Evolutionary conservation across 345 rosid genomes (phyloP).

Genomic region (Alliaria petiolata): DNA sequence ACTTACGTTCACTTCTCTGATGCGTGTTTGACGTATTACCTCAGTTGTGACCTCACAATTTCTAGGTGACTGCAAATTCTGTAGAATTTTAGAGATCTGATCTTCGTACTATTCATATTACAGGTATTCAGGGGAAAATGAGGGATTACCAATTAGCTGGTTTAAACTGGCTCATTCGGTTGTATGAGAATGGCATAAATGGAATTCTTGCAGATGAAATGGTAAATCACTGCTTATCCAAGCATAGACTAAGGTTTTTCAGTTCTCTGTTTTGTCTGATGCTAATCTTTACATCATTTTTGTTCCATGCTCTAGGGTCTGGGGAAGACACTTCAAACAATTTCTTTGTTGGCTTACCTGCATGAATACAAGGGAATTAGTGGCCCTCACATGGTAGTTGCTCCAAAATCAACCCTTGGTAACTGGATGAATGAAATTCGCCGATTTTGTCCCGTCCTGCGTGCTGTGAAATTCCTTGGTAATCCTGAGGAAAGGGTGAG

Average conservation of each 20-base stretch:
- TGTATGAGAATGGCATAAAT: conserved; percentile 95
- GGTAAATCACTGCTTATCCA: conserved; percentile 40
- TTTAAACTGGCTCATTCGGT: conserved; percentile 88
- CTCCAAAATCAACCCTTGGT: conserved; percentile 99
- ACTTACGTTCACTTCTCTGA: neutral
- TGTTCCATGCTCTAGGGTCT: conserved; percentile 60
- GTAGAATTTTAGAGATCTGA: neutral
- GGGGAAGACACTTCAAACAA: conserved; percentile 97
- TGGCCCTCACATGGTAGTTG: conserved; percentile 99
- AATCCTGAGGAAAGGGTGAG: conserved; percentile 97
- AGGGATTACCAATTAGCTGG: conserved; percentile 99
- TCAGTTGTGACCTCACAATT: neutral
- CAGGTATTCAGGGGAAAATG: conserved; percentile 96
- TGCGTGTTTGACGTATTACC: neutral
- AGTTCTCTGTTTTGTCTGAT: neutral
- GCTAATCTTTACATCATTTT: neutral
- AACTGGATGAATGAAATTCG: conserved; percentile 99
- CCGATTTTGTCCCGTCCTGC: conserved; percentile 88
- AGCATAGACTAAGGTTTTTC: neutral
- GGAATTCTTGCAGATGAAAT: conserved; percentile 98
- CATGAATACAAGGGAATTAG: conserved; percentile 91
- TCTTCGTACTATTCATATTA: neutral
- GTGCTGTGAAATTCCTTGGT: conserved; percentile 94
- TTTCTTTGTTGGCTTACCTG: conserved; percentile 86
- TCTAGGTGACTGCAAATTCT: neutral